Conservation (phyloP, 768 basidiomycete species). For the Dendrothele bispora region DNA sequence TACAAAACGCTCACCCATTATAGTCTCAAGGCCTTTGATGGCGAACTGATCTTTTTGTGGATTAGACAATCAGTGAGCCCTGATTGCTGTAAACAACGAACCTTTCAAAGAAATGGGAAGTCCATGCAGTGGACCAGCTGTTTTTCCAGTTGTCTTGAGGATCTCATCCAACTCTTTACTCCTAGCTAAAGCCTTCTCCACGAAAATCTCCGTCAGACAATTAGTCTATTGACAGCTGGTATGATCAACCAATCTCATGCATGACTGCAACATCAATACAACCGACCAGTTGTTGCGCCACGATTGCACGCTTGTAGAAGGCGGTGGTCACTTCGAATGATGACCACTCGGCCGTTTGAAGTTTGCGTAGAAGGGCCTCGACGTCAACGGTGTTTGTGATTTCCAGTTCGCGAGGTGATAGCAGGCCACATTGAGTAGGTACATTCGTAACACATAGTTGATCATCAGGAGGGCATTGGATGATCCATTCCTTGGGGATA, state of each 20-base stretch:
- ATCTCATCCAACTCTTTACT: slow-evolving; percentile 52
- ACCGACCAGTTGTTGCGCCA: slow-evolving; percentile 66
- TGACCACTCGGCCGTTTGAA: slow-evolving; percentile 49
- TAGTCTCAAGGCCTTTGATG: slow-evolving; percentile 68
- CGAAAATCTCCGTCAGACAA: slow-evolving; percentile 59
- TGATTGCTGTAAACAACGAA: slow-evolving; percentile 2
- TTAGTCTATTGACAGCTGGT: slow-evolving; percentile 33
- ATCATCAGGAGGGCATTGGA: slow-evolving; percentile 36
- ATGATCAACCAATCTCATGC: background rate
- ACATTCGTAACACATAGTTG: slow-evolving; percentile 48
- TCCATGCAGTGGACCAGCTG: slow-evolving; percentile 51
- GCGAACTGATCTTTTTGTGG: slow-evolving; percentile 54
- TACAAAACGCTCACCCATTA: slow-evolving; percentile 46
- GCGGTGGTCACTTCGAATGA: slow-evolving; percentile 60
- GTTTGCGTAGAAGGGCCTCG: slow-evolving; percentile 39
- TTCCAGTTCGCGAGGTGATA: slow-evolving; percentile 52
- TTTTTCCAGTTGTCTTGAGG: slow-evolving; percentile 42
- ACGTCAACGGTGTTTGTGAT: slow-evolving; percentile 57
- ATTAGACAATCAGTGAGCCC: background rate
- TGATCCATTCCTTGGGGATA: slow-evolving; percentile 58
- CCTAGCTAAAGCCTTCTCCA: slow-evolving; percentile 46
- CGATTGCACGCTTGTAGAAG: slow-evolving; percentile 64
- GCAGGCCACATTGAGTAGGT: slow-evolving; percentile 50
- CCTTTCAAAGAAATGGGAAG: slow-evolving; percentile 46
- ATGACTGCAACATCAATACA: background rate